These are phyloP conservation scores for Irpex sp. DNA, from an alignment of 1,284 basidiomycete genomes.

Conservation along the genomic window DNA sequence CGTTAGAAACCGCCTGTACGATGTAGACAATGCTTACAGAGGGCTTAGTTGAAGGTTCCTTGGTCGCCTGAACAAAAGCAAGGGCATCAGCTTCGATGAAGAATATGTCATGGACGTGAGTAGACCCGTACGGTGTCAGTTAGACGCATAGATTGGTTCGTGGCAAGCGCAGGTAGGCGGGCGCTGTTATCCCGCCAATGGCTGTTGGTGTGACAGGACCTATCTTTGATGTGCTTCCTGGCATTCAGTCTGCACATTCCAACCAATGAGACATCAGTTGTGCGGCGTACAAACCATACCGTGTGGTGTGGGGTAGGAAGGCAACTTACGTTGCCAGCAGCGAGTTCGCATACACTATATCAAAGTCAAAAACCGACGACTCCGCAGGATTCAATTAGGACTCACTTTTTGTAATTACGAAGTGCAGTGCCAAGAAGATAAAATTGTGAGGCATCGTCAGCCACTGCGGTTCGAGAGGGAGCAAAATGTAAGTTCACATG, in stretches of 20 bases:
- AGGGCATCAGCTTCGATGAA: too few relatives aligned
- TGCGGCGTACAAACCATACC: neutral
- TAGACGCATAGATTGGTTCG: neutral
- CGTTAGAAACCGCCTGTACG: neutral
- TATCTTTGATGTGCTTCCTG: constrained; percentile 9
- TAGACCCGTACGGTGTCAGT: neutral
- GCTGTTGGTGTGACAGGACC: neutral
- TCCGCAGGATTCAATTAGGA: neutral
- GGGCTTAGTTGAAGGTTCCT: neutral
- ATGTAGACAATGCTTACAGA: neutral
- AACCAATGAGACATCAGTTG: neutral
- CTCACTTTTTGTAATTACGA: constrained; percentile 12
- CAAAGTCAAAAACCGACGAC: neutral
- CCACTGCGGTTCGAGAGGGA: constrained; percentile 7
- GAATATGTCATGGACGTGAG: neutral
- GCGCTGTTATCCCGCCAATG: constrained; percentile 4
- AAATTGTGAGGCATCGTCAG: constrained; percentile 13
- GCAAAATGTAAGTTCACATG: neutral
- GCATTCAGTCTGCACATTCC: constrained; percentile 6
- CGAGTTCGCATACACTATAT: constrained; percentile 12
- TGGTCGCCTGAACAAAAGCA: neutral
- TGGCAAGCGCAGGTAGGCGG: constrained; percentile 5
- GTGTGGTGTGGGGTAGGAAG: neutral
- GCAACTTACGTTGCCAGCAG: constrained; percentile 11
- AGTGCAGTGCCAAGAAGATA: constrained; percentile 13